phyloP scores from a whole-genome alignment of 768 basidiomycete species.

The Lentinula detonsa region DNA sequence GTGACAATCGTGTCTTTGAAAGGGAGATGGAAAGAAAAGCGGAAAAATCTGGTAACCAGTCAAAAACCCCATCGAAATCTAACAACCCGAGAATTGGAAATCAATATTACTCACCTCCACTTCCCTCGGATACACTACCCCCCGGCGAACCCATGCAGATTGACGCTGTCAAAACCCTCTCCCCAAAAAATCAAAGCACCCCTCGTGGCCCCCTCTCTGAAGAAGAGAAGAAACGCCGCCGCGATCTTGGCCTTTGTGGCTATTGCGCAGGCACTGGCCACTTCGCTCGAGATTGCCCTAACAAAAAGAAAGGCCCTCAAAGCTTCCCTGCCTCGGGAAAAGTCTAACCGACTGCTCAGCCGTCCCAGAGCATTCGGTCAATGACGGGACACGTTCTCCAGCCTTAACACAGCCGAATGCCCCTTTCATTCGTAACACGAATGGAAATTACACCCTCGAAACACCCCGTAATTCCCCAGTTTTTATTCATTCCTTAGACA shows the following conservation, averaged over 20 bases:
- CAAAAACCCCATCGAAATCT: no score
- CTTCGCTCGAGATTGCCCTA: slow-evolving; percentile 11
- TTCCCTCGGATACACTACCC: neutral
- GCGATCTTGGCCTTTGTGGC: no score
- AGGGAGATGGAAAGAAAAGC: no score
- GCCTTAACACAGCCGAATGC: neutral
- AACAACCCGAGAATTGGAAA: no score
- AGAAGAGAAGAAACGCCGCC: slow-evolving; percentile 10
- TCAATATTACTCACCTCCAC: neutral
- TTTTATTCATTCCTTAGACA: slow-evolving; percentile 7
- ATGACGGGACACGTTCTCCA: slow-evolving; percentile 2
- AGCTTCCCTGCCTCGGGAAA: slow-evolving; percentile 8
- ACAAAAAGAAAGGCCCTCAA: slow-evolving; percentile 10
- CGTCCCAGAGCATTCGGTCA: slow-evolving; percentile 12
- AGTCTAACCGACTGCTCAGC: slow-evolving; percentile 13
- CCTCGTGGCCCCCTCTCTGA: slow-evolving; percentile 5
- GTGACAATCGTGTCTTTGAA: no score
- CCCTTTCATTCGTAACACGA: neutral
- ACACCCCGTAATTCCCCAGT: neutral
- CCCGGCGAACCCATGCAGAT: neutral
- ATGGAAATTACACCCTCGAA: neutral
- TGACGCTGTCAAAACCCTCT: neutral
- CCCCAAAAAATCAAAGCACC: neutral
- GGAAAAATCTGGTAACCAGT: no score
- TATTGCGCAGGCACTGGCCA: slow-evolving; percentile 16